Base-by-base conservation (phyloP, 2,329 filamentous ascomycete genomes). In the Graphilbum fragrans region DNA sequence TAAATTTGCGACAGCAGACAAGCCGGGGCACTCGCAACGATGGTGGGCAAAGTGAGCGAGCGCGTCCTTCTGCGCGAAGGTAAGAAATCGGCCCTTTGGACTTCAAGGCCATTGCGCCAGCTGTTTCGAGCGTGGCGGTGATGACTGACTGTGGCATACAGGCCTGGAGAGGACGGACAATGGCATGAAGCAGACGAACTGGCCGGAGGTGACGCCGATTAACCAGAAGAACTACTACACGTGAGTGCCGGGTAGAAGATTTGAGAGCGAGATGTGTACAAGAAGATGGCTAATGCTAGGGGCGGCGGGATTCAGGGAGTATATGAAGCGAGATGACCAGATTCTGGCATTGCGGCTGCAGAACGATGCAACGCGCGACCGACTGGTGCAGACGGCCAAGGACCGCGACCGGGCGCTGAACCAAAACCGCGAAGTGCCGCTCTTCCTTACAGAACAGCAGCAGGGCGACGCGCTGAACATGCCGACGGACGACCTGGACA, bases 221-320 rank as follows among this genome's bases (percentile, higher is more conserved):
- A 98, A 98, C 59, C 92, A 98, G 62, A 98, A 98, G 68, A 98
- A 98, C 62, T 98, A 98, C 63, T 95, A 95, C 61, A 94, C 88
- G 86, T 92, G 71, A 47, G 79, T 67, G 14, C 8, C 5, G 29
- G 29, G 29, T 10, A 14, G 29, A 16, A 31, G 17, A 29, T 20
- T 6, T 2, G 31, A 20, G n/a, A 18, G 21, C 9, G 14, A n/a
- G 23, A 31, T n/a, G 19, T 22, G 21, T 4, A 22, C 6, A 8
- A 14, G 29, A 31, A 14, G 46, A 58, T 48, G 21, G 25, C 18
- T 25, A 10, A 22, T 37, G 39, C 19, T 51, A 94, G n/a, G n/a
- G n/a, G n/a, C n/a, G n/a, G n/a, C n/a, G n/a, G n/a, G 87, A 46
- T 31, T 22, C 33, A 41, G 40, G 18, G 92, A 98, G 58, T 98